Conservation (phyloP, 495 filamentous ascomycete species). For the Copromyces sp. region DNA sequence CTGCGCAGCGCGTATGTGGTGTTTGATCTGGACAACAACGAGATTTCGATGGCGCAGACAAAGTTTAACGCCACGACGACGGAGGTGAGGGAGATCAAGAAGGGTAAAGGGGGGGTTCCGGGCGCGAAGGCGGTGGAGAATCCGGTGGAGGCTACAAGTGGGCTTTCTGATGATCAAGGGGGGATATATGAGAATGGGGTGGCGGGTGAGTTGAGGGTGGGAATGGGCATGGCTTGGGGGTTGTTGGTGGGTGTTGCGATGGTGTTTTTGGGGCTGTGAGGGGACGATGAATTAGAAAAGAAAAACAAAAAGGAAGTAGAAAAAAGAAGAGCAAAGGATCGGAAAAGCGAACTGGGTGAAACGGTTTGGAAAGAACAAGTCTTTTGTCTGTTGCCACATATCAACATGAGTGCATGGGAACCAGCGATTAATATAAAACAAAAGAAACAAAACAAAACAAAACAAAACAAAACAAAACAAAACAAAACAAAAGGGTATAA, state of each 20-base stretch:
- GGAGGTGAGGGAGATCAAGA: conserved; percentile 62
- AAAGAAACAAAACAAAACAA: too few species aligned
- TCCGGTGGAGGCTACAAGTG: conserved; percentile 46
- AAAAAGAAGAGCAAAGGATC: not conserved
- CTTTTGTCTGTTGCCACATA: not conserved
- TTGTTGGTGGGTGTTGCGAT: not conserved
- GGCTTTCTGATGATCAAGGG: conserved; percentile 7
- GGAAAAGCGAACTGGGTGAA: not conserved
- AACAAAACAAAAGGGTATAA: too few species aligned
- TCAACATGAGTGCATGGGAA: not conserved
- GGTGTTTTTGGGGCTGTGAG: not conserved
- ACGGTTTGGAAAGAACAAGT: not conserved
- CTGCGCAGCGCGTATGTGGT: conserved; percentile 86
- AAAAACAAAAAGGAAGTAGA: not conserved
- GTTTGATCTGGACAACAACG: conserved; percentile 79
- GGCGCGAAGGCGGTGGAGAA: conserved; percentile 57
- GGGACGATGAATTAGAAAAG: too few species aligned
- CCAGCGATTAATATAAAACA: too few species aligned
- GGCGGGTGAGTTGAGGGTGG: not conserved
- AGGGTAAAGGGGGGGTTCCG: conserved; percentile 54
- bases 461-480: too few species aligned
- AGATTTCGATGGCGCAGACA: conserved; percentile 80
- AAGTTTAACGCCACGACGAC: conserved; percentile 62
- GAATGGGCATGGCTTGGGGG: not conserved
- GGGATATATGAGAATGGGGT: conserved; percentile 1